Percentiles rank a stretch among this genome's conserved stretches.
These are phyloP conservation scores for Talaromyces sp. DNA, from an alignment of 2,329 filamentous ascomycete genomes.

Conservation along the genomic window DNA sequence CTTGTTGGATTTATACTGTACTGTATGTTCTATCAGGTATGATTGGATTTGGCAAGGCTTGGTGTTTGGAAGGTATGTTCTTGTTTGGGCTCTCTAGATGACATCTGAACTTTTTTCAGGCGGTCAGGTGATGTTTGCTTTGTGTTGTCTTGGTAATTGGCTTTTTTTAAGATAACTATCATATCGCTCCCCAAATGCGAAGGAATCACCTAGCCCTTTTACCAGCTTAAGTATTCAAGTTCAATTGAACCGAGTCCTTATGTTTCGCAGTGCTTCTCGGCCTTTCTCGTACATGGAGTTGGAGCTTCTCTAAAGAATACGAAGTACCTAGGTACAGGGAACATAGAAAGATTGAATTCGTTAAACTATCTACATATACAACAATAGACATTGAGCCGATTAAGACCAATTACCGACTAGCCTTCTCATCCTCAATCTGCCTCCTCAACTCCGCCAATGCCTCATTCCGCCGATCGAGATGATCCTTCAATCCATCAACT, in stretches of 20 bases:
- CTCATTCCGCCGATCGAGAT: constrained; percentile 70
- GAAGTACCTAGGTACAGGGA: background rate
- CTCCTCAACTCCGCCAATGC: constrained; percentile 69
- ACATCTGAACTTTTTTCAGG: too few relatives aligned
- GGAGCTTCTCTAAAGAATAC: too few relatives aligned
- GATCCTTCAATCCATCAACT: constrained; percentile 80
- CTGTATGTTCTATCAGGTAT: background rate
- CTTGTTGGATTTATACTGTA: background rate
- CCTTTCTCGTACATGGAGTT: too few relatives aligned
- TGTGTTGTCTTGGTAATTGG: background rate
- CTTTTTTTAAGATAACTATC: too few relatives aligned
- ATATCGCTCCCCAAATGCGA: too few relatives aligned
- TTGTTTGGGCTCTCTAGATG: background rate
- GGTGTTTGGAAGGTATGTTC: background rate
- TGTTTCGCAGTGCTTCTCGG: too few relatives aligned
- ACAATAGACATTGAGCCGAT: constrained; percentile 9
- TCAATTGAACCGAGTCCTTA: too few relatives aligned
- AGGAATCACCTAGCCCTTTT: too few relatives aligned
- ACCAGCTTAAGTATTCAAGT: too few relatives aligned
- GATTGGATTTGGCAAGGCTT: background rate
- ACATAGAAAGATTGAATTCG: background rate
- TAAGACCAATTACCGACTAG: constrained; percentile 34
- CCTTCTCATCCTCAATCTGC: constrained; percentile 84
- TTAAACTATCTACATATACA: constrained; percentile 15
- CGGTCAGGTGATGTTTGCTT: too few relatives aligned